Evolutionary conservation across 805 yeast species (phyloP), one percentile per base, ranked within the genome.

Genomic region (Ogataea minuta): DNA sequence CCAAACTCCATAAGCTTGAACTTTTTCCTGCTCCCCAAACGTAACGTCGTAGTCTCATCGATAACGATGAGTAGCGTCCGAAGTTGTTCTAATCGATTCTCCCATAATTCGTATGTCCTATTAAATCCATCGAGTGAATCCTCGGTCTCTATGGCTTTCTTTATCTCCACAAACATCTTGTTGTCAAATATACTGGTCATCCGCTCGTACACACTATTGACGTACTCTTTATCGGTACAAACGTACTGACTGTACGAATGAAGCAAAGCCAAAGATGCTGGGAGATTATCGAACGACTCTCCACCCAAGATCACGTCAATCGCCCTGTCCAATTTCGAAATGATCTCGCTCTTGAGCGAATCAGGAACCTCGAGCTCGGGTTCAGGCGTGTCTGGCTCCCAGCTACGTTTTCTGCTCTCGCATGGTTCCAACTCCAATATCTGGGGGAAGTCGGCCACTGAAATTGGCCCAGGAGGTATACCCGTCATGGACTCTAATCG

Each of bases 21-120:
- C 21, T 36, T 32, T 21, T 36, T 17, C 3, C 11, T 9, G 13
- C 9, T 23, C 16, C 35, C 12, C 3, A 36, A 31, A 20, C 44
- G 25, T 19, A 48, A 23, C 9, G 48, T 43, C 8, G 51, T 44
- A 8, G 49, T 44, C 9, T 44, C 39, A 29, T 52, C 57, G 8
- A 46, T 31, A 14, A 39, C 20, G 33, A 49, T 23, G 17, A 51
- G 37, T 10, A 46, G 9, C 16, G 34, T 26, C 23, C 29, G 36
- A 2, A 53, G 29, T 16, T 33, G 28, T 10, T 21, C 5, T 1
- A 53, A 24, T 10, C 47, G 34, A 2, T 28, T 28, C 13, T 41
- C 34, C 57, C 57, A 53, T 4, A 24, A n/a, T 10, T 31, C 15
- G 28, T 33, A 50, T 34, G 31, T 23, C 1, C 12, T 8, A 4